phyloP scores from a whole-genome alignment of 768 basidiomycete species.

The Filobasidium floriforme region DNA sequence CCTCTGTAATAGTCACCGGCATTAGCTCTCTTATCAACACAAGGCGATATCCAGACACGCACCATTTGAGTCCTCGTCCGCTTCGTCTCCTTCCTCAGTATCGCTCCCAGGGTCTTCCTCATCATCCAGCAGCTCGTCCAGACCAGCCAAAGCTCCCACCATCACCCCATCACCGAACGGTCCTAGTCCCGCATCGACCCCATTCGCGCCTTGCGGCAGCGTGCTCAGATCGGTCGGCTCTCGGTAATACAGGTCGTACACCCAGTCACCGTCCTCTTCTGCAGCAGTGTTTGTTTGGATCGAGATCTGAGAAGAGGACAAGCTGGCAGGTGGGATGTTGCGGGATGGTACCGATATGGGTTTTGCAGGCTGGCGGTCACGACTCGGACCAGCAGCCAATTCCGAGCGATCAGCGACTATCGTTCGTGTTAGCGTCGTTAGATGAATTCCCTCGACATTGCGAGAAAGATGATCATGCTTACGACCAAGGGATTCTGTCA shows the following conservation, averaged over 20 bases:
- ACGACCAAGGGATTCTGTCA: slow-evolving; percentile 41
- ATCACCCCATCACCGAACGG: slow-evolving; percentile 6
- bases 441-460: no score
- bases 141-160: slow-evolving; percentile 7
- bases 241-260: slow-evolving; percentile 44
- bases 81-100: slow-evolving; percentile 23
- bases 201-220: neutral
- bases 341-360: neutral
- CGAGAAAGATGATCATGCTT: slow-evolving; percentile 1
- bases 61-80: slow-evolving; percentile 27
- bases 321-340: neutral
- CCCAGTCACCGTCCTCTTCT: slow-evolving; percentile 29
- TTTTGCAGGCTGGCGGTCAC: neutral
- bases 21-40: neutral
- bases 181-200: neutral
- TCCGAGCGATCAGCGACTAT: neutral
- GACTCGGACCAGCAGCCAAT: neutral
- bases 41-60: neutral
- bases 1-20: slow-evolving; percentile 11
- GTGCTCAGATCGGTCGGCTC: slow-evolving; percentile 23
- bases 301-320: neutral
- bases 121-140: slow-evolving; percentile 23
- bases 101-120: slow-evolving; percentile 22
- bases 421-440: neutral
- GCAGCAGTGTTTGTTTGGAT: neutral